Evolutionary conservation across 2,329 filamentous ascomycete genomes (phyloP), one percentile per base, ranked within the genome.

Genomic region (Chaetomiaceae sp.): DNA sequence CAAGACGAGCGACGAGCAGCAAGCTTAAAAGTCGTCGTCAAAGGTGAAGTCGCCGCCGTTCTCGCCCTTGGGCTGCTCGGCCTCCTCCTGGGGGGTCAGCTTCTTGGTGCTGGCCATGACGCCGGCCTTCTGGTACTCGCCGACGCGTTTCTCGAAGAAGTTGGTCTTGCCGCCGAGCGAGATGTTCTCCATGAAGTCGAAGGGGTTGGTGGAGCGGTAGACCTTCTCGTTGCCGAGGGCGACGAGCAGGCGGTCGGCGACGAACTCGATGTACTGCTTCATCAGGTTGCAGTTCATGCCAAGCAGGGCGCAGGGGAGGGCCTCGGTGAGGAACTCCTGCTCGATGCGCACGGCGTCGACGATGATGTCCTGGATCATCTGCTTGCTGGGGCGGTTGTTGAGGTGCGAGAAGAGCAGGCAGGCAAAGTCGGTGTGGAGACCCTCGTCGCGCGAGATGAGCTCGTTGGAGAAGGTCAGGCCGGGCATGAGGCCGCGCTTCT

Each of bases 101-200:
- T 86, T 85, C 77, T 90, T 90, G 63, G 85, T 87, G 75, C 87
- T 91, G 65, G 86, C 86, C 89, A 99, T 95, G 71, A 99, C 92
- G 77, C 93, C 93, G 33, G 93, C 91, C 82, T 99, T 99, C 76
- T 99, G 93, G 82, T 99, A 99, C 67, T 99, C 93, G 70, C 86
- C 93, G 51, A 99, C 93, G 63, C 93, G 89, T 87, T 99, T 99
- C 86, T 99, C 93, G 70, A 99, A 99, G 83, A 99, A 99, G 84
- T 99, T 99, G 70, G 93, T 99, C 87, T 99, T 99, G 73, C 93
- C 93, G 46, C 90, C 89, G 10, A 99, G 82, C 19, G 93, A 97
- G 73, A 99, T 99, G 75, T 96, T 96, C 81, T 99, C 93, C 93
- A 99, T 99, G 73, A 99, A 99, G 79, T 99, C 93, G 70, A 99